Percentiles rank a stretch among this genome's conserved stretches.
Conservation (phyloP, 1,139 yeast species). For the Debaryomyces coudertii region DNA sequence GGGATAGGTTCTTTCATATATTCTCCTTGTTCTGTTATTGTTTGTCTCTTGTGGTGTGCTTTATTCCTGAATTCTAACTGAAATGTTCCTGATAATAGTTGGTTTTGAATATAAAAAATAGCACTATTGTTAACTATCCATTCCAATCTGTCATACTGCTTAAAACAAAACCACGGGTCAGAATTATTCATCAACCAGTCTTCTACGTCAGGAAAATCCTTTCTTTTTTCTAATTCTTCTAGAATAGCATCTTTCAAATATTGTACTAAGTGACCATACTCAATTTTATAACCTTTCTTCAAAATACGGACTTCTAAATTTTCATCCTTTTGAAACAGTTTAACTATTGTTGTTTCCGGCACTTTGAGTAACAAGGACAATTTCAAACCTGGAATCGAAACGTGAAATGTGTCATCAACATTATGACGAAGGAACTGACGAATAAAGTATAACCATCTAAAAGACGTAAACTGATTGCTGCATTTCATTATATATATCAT, state of each 20-base stretch:
- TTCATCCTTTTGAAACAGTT: not conserved
- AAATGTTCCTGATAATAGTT: conserved; percentile 24
- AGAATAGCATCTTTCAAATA: conserved; percentile 31
- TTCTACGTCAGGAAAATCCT: conserved; percentile 15
- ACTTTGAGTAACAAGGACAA: conserved; percentile 47
- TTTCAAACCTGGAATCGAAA: conserved; percentile 57
- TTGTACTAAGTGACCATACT: conserved; percentile 37
- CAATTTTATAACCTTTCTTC: conserved; percentile 38
- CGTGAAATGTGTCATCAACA: conserved; percentile 29
- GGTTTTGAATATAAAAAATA: conserved; percentile 39
- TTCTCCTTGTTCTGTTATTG: conserved; percentile 15
- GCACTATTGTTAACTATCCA: conserved; percentile 67
- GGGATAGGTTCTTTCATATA: conserved; percentile 59
- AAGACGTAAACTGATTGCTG: conserved; percentile 53
- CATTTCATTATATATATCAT: conserved; percentile 58
- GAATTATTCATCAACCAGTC: conserved; percentile 21
- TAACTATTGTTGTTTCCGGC: conserved; percentile 24
- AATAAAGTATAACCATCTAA: conserved; percentile 68
- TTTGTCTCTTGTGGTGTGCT: conserved; percentile 11
- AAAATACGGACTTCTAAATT: conserved; percentile 18
- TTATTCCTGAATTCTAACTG: conserved; percentile 63
- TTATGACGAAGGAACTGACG: conserved; percentile 40
- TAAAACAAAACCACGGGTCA: conserved; percentile 58
- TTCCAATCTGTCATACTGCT: conserved; percentile 72
- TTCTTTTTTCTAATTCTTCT: conserved; percentile 15